Evolutionary conservation across 1,139 yeast genomes (phyloP), one percentile per base, ranked within the genome.

Genomic region (Lodderomyces beijingensis): DNA sequence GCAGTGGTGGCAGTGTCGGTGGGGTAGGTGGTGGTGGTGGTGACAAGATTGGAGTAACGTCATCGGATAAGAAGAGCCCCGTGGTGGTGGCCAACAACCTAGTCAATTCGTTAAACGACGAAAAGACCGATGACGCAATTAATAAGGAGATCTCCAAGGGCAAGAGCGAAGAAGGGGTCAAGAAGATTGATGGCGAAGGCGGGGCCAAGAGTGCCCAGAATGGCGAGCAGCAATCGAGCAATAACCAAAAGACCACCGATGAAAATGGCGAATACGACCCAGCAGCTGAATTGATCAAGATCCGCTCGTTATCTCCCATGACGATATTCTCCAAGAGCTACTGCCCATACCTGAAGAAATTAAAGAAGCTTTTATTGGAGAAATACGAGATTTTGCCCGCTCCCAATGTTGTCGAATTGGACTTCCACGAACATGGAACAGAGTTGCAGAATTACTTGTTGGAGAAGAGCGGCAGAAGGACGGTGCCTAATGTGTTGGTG

Each of bases 381-480:
- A 74, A 77, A 44, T 88, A 86, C 58, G 70, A 72, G 36, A 76
- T 91, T 39, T 67, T 73, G 1, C 98, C 97, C 2, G 62, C 65
- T 26, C 89, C 87, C 4, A 53, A 67, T 9, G 70, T 85, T 30
- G 87, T 89, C 17, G 97, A 91, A 53, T 69, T 91, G 35, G 97
- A 91, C 57, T 69, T 66, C 49, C 94, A 88, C 53, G 69, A 72
- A 30, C 72, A 79, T 48, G 91, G 91, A 1, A 53, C 57, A 10
- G 75, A 68, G 37, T 62, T 83, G 40, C 91, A 82, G 52, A 68
- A 60, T 11, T 77, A 76, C 52, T 64, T 83, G 35, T 76, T 65
- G 9, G 63, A 65, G 31, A 57, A 68, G 31, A 68, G 84, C 3
- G 83, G 82, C 3, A 68, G 91, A 49, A 55, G 51, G 14, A 82